A percentile compares a stretch with the other conserved stretches of the same genome.
Conservation (phyloP, 2,329 filamentous ascomycete genomes). For the Aspergillus terreus region DNA sequence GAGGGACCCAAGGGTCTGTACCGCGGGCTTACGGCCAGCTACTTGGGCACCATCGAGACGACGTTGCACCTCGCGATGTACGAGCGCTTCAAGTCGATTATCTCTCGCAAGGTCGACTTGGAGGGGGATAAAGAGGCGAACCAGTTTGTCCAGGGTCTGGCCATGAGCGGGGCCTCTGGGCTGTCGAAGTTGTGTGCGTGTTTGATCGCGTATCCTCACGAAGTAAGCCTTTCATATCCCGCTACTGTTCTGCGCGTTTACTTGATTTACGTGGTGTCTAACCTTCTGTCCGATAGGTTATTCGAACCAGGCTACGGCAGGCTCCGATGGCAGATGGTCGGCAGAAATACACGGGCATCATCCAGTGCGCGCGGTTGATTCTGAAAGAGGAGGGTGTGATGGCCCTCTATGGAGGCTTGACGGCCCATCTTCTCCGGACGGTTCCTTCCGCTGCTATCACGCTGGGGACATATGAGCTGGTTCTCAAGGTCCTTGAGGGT, state of each 20-base stretch:
- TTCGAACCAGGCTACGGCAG: slow-evolving; percentile 34
- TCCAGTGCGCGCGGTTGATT: slow-evolving; percentile 32
- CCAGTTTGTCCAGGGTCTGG: slow-evolving; percentile 15
- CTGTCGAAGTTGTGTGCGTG: slow-evolving; percentile 33
- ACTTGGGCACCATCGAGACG: slow-evolving; percentile 34
- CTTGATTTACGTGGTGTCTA: not conserved
- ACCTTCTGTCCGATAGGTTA: slow-evolving; percentile 21
- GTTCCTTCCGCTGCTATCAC: slow-evolving; percentile 36
- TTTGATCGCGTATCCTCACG: slow-evolving; percentile 33
- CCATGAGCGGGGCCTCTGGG: slow-evolving; percentile 29
- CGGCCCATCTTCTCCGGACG: slow-evolving; percentile 33
- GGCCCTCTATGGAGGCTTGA: slow-evolving; percentile 34
- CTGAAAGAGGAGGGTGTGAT: slow-evolving; percentile 34
- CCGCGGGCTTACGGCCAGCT: slow-evolving; percentile 75
- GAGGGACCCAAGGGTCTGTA: slow-evolving; percentile 87
- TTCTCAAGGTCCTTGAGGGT: slow-evolving; percentile 22
- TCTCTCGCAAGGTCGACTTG: slow-evolving; percentile 14
- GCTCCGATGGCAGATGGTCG: slow-evolving; percentile 32
- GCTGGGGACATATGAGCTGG: slow-evolving; percentile 36
- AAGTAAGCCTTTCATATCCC: slow-evolving; percentile 18
- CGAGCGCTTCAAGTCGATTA: slow-evolving; percentile 30
- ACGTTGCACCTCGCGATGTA: slow-evolving; percentile 35
- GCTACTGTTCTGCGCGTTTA: too few species aligned
- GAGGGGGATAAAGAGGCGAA: slow-evolving; percentile 11
- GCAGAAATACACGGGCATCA: slow-evolving; percentile 33